phyloP scores from a whole-genome alignment of 1,139 yeast genomes.

The Petasospora fabianii region DNA sequence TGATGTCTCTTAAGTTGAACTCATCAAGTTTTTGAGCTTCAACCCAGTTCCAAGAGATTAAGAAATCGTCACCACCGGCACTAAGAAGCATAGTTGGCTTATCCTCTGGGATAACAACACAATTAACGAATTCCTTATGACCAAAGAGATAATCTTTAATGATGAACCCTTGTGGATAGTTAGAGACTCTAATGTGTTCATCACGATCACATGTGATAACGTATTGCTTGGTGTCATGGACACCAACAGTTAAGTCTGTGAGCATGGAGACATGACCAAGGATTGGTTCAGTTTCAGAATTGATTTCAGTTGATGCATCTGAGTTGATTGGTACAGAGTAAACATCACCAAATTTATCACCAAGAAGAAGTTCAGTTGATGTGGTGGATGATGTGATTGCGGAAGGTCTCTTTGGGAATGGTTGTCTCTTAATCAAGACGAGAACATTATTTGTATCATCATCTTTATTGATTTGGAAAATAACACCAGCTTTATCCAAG shows the following conservation, averaged over 20 bases:
- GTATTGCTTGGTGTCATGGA: constrained; percentile 42
- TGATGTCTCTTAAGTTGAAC: constrained; percentile 46
- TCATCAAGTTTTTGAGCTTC: constrained; percentile 43
- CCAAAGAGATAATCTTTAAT: constrained; percentile 86
- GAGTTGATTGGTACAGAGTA: constrained; percentile 48
- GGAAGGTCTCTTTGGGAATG: constrained; percentile 87
- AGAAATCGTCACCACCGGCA: constrained; percentile 85
- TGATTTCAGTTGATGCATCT: constrained; percentile 22
- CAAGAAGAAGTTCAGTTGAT: constrained; percentile 55
- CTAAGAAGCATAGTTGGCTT: constrained; percentile 52
- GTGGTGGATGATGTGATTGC: constrained; percentile 62
- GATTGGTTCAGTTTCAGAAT: constrained; percentile 49
- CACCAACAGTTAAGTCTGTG: constrained; percentile 58
- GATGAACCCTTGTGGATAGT: constrained; percentile 73
- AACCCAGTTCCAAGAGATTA: constrained; percentile 81
- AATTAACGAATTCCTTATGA: constrained; percentile 77
- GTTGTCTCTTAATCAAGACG: constrained; percentile 61
- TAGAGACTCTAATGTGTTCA: constrained; percentile 89
- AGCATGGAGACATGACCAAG: constrained; percentile 97
- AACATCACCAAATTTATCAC: constrained; percentile 98
- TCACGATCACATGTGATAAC: constrained; percentile 89
- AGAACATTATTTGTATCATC: constrained; percentile 34
- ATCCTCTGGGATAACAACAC: constrained; percentile 51
- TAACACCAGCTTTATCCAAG: constrained; percentile 75
- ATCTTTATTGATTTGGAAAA: constrained; percentile 43